Evolutionary conservation across 306 rosid species (phyloP).

Genomic region (Lathyrus aphaca): DNA sequence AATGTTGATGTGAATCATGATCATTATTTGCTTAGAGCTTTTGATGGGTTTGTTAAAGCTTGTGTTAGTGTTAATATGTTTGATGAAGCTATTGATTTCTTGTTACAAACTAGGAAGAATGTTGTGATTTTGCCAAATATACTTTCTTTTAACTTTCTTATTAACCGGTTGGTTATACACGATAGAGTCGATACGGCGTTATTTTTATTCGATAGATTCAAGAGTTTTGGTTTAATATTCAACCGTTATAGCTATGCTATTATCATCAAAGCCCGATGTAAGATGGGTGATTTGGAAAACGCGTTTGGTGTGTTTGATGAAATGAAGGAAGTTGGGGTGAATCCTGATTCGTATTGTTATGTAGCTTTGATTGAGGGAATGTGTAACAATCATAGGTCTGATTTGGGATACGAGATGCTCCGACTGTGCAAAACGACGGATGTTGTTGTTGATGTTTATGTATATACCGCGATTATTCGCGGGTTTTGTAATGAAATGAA

Average conservation of each 20-base stretch:
- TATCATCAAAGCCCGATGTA: constrained; percentile 69
- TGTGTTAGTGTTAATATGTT: constrained; percentile 63
- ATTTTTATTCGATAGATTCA: constrained; percentile 58
- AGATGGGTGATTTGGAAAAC: constrained; percentile 58
- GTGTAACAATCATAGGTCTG: constrained; percentile 55
- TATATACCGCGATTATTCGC: constrained; percentile 60
- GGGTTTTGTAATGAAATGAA: constrained; percentile 79
- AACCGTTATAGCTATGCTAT: constrained; percentile 71
- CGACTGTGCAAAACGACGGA: constrained; percentile 49
- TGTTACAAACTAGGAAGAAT: constrained; percentile 50
- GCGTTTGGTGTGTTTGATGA: constrained; percentile 57
- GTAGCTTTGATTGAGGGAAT: constrained; percentile 69
- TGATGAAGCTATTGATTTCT: constrained; percentile 67
- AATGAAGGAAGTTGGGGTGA: constrained; percentile 66
- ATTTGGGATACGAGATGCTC: constrained; percentile 62
- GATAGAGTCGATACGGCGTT: constrained; percentile 53
- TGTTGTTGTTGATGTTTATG: constrained; percentile 55
- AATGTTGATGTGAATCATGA: constrained; percentile 27
- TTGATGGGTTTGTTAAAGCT: constrained; percentile 63
- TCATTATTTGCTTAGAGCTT: constrained; percentile 45
- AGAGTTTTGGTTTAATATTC: constrained; percentile 70
- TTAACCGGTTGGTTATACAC: constrained; percentile 63
- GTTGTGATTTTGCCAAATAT: constrained; percentile 72
- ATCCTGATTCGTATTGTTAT: constrained; percentile 55
- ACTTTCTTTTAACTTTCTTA: constrained; percentile 64